Evolutionary conservation across 1,284 basidiomycete species (phyloP).

Genomic region (Abortiporus biennis): DNA sequence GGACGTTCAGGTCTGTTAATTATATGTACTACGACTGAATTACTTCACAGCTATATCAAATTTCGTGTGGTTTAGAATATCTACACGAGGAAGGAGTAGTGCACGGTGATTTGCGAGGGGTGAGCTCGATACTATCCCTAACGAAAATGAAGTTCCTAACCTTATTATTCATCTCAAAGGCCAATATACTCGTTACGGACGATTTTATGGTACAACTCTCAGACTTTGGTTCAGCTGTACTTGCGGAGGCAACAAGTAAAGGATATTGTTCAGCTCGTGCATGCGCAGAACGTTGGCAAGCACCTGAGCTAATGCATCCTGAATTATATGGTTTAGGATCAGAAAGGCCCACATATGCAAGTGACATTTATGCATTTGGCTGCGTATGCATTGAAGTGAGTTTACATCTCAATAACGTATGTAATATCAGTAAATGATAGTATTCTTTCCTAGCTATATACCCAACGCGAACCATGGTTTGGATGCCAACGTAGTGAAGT

Average conservation of each 20-base stretch:
- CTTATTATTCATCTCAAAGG: neutral
- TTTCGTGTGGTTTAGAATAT: neutral
- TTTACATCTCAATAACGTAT: neutral
- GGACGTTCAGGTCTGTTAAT: too few relatives aligned
- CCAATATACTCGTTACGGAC: neutral
- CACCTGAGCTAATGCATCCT: neutral
- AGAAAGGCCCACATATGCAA: neutral
- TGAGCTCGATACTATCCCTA: neutral
- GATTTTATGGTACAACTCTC: neutral
- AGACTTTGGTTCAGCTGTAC: neutral
- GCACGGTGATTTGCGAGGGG: neutral
- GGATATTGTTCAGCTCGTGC: neutral
- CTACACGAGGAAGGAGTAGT: neutral
- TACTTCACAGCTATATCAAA: slow-evolving; percentile 12
- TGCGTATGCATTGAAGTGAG: slow-evolving; percentile 2
- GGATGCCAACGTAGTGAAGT: neutral
- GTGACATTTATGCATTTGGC: too few relatives aligned
- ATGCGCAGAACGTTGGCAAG: neutral
- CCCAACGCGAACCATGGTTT: neutral
- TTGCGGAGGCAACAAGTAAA: neutral
- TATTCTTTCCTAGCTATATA: neutral
- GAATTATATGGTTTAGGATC: neutral
- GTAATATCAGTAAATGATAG: neutral
- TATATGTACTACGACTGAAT: too few relatives aligned
- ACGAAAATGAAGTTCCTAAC: neutral